A percentile compares a stretch with the other conserved stretches of the same genome.
phyloP scores from a whole-genome alignment of 2,329 filamentous ascomycete genomes.

The Incumbomyces lentus region DNA sequence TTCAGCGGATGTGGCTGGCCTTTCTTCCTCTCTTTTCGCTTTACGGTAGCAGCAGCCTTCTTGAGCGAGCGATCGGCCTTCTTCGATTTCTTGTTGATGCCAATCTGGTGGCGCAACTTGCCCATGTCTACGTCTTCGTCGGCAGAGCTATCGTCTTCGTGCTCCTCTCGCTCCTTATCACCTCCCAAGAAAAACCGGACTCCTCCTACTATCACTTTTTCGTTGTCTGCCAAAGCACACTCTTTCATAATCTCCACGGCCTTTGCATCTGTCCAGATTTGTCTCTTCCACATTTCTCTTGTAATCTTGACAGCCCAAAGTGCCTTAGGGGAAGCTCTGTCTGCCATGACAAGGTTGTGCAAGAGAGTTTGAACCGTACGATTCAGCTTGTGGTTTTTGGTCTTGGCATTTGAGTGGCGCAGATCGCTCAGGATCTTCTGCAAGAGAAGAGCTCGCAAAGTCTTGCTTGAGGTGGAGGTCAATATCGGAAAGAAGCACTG shows the following conservation, averaged over 20 bases:
- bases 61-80: slow-evolving; percentile 73
- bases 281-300: slow-evolving; percentile 88
- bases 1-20: slow-evolving; percentile 77
- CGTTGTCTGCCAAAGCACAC: slow-evolving; percentile 75
- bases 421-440: slow-evolving; percentile 87
- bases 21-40: slow-evolving; percentile 79
- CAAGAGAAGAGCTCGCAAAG: slow-evolving; percentile 71
- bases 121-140: slow-evolving; percentile 69
- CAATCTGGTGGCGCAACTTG: slow-evolving; percentile 71
- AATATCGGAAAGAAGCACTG: slow-evolving; percentile 93
- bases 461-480: slow-evolving; percentile 83
- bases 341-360: slow-evolving; percentile 80
- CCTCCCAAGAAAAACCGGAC: slow-evolving; percentile 92
- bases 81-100: slow-evolving; percentile 93
- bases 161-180: slow-evolving; percentile 88
- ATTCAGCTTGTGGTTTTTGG: slow-evolving; percentile 86
- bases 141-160: slow-evolving; percentile 79
- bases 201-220: slow-evolving; percentile 80
- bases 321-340: slow-evolving; percentile 72
- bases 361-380: slow-evolving; percentile 85
- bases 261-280: slow-evolving; percentile 90
- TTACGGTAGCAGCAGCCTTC: slow-evolving; percentile 71
- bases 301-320: slow-evolving; percentile 96
- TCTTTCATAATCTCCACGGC: slow-evolving; percentile 98
- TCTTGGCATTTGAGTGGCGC: slow-evolving; percentile 74